Evolutionary conservation across 345 rosid species (phyloP).

Genomic region (Pistacia integerrima): DNA sequence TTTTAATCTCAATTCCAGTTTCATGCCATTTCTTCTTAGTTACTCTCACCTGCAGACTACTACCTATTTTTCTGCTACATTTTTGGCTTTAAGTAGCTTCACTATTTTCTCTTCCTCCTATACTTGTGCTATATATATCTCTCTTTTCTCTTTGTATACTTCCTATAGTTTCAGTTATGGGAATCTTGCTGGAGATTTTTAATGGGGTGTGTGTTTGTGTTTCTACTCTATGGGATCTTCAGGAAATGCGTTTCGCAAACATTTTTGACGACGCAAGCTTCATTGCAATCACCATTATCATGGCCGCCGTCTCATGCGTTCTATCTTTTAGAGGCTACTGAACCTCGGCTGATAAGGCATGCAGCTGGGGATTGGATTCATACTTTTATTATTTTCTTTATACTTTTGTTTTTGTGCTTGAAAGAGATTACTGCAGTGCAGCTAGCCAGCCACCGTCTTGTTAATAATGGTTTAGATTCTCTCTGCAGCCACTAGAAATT

Average conservation of each 20-base stretch:
- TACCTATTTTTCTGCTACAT: no score
- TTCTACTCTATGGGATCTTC: constrained; percentile 61
- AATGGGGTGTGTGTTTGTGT: constrained; percentile 39
- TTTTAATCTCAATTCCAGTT: neutral
- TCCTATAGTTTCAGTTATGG: constrained; percentile 24
- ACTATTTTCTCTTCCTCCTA: neutral
- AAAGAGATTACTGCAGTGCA: no score
- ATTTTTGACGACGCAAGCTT: constrained; percentile 46
- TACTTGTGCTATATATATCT: no score
- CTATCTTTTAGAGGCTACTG: constrained; percentile 22
- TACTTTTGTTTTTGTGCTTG: neutral
- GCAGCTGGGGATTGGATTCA: neutral
- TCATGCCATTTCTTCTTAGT: neutral
- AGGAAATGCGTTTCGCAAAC: constrained; percentile 48
- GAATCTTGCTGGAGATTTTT: constrained; percentile 31
- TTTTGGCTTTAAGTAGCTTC: neutral
- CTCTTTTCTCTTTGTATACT: neutral
- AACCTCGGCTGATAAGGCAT: neutral
- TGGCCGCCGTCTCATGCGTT: constrained; percentile 48
- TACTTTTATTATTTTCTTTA: neutral
- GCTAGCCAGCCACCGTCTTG: no score
- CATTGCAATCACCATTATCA: constrained; percentile 32
- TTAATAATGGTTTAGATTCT: no score
- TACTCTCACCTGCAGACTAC: neutral
- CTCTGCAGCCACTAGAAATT: no score